Conservation (phyloP, 108 stramenopile genomes). For the Skeletonema marinoi region DNA sequence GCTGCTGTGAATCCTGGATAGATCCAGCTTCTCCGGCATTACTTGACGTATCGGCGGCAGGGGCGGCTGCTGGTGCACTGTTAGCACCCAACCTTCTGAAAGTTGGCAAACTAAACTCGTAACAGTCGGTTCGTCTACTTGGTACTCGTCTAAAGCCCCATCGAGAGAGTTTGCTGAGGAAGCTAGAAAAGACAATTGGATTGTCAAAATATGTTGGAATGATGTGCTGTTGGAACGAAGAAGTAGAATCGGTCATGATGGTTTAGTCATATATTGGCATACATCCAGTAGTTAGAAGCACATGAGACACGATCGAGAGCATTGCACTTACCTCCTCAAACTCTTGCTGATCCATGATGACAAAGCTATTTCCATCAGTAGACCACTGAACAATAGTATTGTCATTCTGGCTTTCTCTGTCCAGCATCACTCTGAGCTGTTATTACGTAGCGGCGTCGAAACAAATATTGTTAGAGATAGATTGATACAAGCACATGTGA, state of each 20-base stretch:
- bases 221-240: background rate
- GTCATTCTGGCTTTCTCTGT: background rate
- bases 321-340: background rate
- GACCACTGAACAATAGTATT: background rate
- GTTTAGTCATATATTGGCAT: background rate
- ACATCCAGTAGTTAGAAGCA: no score
- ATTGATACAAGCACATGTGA: no score
- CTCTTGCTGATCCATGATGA: background rate
- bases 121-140: background rate
- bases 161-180: background rate
- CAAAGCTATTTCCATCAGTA: background rate
- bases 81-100: background rate
- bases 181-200: background rate
- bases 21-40: background rate
- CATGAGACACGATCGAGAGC: no score
- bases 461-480: no score
- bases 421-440: background rate
- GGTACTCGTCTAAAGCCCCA: background rate
- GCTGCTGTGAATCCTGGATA: background rate
- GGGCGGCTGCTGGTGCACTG: background rate
- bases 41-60: background rate
- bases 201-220: background rate
- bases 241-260: background rate
- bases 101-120: background rate
- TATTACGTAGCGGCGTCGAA: background rate